phyloP scores from a whole-genome alignment of 345 rosid genomes.

The Rhodamnia argentea region DNA sequence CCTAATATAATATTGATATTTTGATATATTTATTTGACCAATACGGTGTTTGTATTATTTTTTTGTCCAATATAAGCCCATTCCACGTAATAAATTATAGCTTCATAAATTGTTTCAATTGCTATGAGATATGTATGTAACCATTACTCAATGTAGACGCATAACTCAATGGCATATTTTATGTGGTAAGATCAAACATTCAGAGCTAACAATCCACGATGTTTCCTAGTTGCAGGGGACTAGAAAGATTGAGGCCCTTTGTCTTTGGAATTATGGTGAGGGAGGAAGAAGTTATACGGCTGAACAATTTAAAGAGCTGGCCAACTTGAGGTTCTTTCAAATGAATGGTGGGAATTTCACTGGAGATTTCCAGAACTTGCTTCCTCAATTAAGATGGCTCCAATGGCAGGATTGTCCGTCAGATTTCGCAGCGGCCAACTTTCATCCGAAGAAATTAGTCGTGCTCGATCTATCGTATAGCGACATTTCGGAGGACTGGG shows the following conservation, averaged over 20 bases:
- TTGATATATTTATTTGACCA: no score
- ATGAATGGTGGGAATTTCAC: not conserved
- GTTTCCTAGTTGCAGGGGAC: not conserved
- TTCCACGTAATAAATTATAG: not conserved
- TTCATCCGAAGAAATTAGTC: not conserved
- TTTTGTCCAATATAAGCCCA: no score
- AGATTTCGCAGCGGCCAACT: not conserved
- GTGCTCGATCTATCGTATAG: accelerated
- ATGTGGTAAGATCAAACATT: not conserved
- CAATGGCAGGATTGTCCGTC: not conserved
- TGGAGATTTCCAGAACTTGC: not conserved
- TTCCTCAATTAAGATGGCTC: not conserved
- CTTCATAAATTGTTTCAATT: not conserved
- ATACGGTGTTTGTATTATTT: no score
- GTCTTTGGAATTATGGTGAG: not conserved
- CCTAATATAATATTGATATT: no score
- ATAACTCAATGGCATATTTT: no score
- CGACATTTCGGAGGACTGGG: accelerated
- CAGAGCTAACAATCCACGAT: not conserved
- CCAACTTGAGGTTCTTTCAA: not conserved
- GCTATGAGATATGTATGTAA: not conserved
- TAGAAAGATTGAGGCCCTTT: not conserved
- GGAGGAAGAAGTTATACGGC: not conserved
- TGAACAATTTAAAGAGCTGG: not conserved
- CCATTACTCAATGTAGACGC: no score